Percentiles rank a stretch among this genome's conserved stretches.
phyloP scores from a whole-genome alignment of 2,329 filamentous ascomycete species.

The Penicillium sp. region DNA sequence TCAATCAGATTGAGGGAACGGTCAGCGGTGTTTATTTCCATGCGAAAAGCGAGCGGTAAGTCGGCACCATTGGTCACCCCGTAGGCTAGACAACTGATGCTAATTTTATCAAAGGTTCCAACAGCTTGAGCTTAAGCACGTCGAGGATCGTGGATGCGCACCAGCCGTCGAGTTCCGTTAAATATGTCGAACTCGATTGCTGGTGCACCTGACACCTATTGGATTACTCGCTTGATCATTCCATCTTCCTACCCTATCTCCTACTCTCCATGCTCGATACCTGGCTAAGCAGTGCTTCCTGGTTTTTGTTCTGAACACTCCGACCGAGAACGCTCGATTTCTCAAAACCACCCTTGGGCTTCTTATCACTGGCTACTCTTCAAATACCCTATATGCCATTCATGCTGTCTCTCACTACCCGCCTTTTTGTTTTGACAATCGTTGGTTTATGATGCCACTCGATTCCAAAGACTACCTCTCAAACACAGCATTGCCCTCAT shows the following conservation, averaged over 20 bases:
- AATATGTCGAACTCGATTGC: constrained; percentile 32
- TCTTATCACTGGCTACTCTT: background rate
- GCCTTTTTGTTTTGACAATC: background rate
- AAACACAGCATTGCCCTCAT: constrained; percentile 8
- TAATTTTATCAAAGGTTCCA: constrained; percentile 67
- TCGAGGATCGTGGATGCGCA: constrained; percentile 80
- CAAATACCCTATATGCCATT: background rate
- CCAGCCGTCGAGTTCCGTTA: constrained; percentile 85
- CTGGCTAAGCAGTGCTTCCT: constrained; percentile 13
- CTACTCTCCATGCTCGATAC: background rate
- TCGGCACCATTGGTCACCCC: constrained; percentile 25
- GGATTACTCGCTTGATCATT: background rate
- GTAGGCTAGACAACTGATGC: background rate
- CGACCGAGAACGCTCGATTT: background rate
- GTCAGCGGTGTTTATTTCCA: constrained; percentile 98
- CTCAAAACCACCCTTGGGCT: background rate
- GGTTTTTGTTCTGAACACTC: background rate
- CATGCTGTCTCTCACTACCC: background rate
- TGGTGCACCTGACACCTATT: constrained; percentile 11
- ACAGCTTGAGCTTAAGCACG: constrained; percentile 86
- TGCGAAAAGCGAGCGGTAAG: constrained; percentile 94
- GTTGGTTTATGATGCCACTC: background rate
- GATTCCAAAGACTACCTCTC: constrained; percentile 1
- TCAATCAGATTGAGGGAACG: constrained; percentile 84
- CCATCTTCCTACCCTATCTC: background rate